Evolutionary conservation across 768 basidiomycete species (phyloP).

Genomic region (Pisolithus orientalis): DNA sequence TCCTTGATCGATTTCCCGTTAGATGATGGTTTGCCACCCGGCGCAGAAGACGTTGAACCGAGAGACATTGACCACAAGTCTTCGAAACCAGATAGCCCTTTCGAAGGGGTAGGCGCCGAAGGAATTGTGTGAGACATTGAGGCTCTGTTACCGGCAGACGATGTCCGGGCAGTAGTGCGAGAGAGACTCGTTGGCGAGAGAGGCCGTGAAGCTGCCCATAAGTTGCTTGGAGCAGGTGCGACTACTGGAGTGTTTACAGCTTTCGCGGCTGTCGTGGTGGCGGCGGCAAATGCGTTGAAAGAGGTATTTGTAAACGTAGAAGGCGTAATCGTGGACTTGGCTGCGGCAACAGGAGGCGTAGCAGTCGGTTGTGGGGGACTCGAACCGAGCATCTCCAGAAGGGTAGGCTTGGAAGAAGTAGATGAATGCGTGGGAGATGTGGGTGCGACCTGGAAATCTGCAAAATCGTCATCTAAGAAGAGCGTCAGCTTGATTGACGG

Average conservation of each 20-base stretch:
- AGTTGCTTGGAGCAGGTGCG: constrained; percentile 13
- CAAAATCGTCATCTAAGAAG: constrained; percentile 72
- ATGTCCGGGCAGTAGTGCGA: constrained; percentile 7
- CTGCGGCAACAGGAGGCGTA: constrained; percentile 5
- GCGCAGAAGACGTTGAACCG: constrained; percentile 33
- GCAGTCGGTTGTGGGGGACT: constrained; percentile 21
- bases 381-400: constrained; percentile 46
- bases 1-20: constrained; percentile 79
- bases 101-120: constrained; percentile 25
- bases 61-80: constrained; percentile 86
- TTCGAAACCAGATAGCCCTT: constrained; percentile 62
- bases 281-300: constrained; percentile 15
- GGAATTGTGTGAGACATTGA: constrained; percentile 9
- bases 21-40: constrained; percentile 30
- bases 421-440: constrained; percentile 30
- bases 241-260: constrained; percentile 17
- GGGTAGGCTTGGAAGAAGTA: constrained; percentile 31
- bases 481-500: constrained; percentile 5
- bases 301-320: constrained; percentile 18
- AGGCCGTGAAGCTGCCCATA: constrained; percentile 22
- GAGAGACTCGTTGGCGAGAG: constrained; percentile 17
- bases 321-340: constrained; percentile 10
- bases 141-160: constrained; percentile 10
- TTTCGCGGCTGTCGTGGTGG: constrained; percentile 20
- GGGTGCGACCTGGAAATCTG: constrained; percentile 78